Conservation (phyloP, 352 stramenopile species). For the Elongisporangium prolatum region DNA sequence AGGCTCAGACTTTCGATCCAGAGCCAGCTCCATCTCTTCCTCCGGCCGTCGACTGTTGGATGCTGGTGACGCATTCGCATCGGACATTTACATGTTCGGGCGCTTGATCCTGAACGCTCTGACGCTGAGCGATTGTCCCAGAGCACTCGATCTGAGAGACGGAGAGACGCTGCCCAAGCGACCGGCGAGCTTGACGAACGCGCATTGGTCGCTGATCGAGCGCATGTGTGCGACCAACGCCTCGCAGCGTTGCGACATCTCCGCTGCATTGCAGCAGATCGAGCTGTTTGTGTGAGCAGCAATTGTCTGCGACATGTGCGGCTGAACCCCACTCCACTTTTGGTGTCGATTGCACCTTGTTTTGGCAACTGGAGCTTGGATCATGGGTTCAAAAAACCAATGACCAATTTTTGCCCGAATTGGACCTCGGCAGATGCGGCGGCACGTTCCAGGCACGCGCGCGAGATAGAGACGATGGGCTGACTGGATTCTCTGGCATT, state of each 20-base stretch:
- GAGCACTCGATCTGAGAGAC: slow-evolving; percentile 4
- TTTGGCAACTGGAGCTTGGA: background rate
- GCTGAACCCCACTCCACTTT: background rate
- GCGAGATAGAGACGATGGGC: too few species aligned
- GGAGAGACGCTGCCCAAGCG: slow-evolving; percentile 4
- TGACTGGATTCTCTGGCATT: background rate
- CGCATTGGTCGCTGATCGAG: slow-evolving; percentile 18
- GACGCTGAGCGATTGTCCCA: slow-evolving; percentile 11
- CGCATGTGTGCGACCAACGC: slow-evolving; percentile 9
- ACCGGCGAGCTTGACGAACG: slow-evolving; percentile 10
- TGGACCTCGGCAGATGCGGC: background rate
- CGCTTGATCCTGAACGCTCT: slow-evolving; percentile 23
- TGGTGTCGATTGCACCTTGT: background rate
- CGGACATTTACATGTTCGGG: slow-evolving; percentile 22
- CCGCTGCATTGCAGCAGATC: background rate
- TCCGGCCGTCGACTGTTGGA: slow-evolving; percentile 2
- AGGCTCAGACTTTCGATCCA: slow-evolving; percentile 11
- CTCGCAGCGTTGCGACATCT: background rate
- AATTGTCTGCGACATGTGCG: background rate
- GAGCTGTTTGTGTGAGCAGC: background rate
- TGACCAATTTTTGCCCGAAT: background rate
- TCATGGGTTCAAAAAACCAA: background rate
- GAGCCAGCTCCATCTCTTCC: background rate
- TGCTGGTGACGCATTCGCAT: slow-evolving; percentile 16
- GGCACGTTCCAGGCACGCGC: background rate